These are phyloP conservation scores for Bimuria novae-zelandiae DNA, from an alignment of 2,329 filamentous ascomycete genomes.

Conservation along the genomic window DNA sequence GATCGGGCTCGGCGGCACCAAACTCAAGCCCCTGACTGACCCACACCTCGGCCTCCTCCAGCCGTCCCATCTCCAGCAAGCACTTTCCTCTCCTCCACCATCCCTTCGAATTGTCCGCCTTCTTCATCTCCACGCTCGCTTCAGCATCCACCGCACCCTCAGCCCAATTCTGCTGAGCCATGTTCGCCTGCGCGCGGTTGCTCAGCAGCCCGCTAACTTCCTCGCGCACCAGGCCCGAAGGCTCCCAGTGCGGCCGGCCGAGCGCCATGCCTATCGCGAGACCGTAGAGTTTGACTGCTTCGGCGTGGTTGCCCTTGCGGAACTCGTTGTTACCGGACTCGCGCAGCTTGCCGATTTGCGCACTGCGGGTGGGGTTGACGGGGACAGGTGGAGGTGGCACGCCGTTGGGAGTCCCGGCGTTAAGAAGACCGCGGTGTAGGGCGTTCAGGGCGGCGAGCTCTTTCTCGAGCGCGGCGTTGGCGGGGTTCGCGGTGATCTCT, in stretches of 20 bases:
- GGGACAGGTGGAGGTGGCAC: conserved; percentile 86
- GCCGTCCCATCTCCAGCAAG: conserved; percentile 85
- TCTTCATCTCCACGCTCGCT: conserved; percentile 84
- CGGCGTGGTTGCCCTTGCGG: conserved; percentile 74
- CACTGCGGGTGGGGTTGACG: conserved; percentile 88
- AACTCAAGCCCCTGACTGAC: conserved; percentile 78
- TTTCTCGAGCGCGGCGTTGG: conserved; percentile 41
- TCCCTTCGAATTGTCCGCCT: conserved; percentile 85
- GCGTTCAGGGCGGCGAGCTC: conserved; percentile 73
- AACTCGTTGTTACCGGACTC: conserved; percentile 84
- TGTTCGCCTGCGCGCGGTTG: conserved; percentile 89
- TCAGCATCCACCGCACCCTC: conserved; percentile 88
- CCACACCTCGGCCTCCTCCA: conserved; percentile 82
- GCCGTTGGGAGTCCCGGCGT: conserved; percentile 63
- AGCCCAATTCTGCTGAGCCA: conserved; percentile 80
- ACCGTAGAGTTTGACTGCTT: conserved; percentile 80
- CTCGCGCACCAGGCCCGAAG: conserved; percentile 78
- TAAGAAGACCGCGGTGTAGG: conserved; percentile 75
- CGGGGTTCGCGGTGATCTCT: conserved; percentile 61
- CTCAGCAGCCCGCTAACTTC: conserved; percentile 80
- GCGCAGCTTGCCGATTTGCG: conserved; percentile 86
- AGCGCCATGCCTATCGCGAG: conserved; percentile 91
- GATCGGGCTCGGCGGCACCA: conserved; percentile 64
- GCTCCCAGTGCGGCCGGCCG: conserved; percentile 84
- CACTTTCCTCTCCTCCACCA: conserved; percentile 91